phyloP scores from a whole-genome alignment of 2,329 filamentous ascomycete genomes.

The Hymenoscyphus linearis region DNA sequence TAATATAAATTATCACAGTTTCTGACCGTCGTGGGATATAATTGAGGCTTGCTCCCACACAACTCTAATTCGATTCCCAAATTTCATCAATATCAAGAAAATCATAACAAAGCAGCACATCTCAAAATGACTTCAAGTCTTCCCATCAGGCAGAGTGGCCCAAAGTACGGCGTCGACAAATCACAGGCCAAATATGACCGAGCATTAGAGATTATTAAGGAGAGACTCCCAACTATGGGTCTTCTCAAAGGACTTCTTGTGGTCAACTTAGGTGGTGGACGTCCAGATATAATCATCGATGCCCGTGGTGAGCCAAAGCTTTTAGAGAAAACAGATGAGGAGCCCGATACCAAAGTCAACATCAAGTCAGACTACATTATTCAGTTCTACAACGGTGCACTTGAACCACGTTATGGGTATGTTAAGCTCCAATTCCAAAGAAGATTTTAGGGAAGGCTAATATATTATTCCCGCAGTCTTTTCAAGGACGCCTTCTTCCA shows the following conservation, averaged over 20 bases:
- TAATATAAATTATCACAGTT: neutral
- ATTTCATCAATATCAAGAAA: neutral
- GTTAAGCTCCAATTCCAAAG: neutral
- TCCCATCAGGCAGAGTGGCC: neutral
- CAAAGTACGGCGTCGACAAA: neutral
- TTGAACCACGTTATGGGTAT: slow-evolving; percentile 1
- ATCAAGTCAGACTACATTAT: slow-evolving; percentile 1
- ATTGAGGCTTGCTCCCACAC: neutral
- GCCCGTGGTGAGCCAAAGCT: neutral
- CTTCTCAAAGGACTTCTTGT: neutral
- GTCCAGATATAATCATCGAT: neutral
- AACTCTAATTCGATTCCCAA: neutral
- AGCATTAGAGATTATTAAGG: neutral
- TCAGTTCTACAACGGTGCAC: neutral
- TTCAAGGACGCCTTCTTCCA: neutral
- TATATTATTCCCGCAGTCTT: neutral
- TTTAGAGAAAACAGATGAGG: neutral
- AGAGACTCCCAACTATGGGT: neutral
- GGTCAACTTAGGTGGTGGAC: neutral
- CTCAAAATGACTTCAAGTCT: neutral
- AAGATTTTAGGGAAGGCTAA: neutral
- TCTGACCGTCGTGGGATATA: neutral
- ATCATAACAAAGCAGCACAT: neutral
- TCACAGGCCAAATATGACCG: slow-evolving; percentile 2
- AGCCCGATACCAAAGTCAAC: neutral